Base-by-base conservation (phyloP, 176 grass and related monocot genomes). In the Aegilops speltoides region DNA sequence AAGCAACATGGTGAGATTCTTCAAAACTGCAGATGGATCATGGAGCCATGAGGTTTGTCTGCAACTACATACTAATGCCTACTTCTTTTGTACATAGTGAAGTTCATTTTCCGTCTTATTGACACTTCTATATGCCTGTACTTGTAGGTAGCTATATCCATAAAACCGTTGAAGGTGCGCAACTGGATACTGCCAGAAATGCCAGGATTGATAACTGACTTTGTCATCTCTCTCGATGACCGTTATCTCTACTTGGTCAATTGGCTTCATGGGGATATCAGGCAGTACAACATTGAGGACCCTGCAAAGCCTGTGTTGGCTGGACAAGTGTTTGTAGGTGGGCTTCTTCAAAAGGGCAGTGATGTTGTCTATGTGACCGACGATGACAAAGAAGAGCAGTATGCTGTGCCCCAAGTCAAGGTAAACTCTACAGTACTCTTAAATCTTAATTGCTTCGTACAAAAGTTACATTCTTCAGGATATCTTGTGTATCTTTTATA, bases 171-270 rank as follows among this genome's bases (percentile, higher is more conserved):
- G 28, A 98, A 96, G 61, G 97, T 94, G 84, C 85, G 65, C 20
- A 98, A 96, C 88, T 96, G 97, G 93, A 94, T 98, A 67, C 75
- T 96, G 3, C 94, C 90, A 59, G 88, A 98, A 98, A 96, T 98
- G 97, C 97, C 94, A 32, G 93, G 94, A 83, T 82, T 98, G 90
- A 96, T 98, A 77, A 99, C 90, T 45, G 97, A 98, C 83, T 98
- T 98, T 3, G 88, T 99, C 48, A 0, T 99, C 68, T 99, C 97
- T 10, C 92, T 99, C 2, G 97, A 99, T 31, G 97, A 98, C 10
- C 90, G 90, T 25, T 98, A 88, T 78, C 87, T 96, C 17, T 98
- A 98, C 85, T 91, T 94, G 79, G 94, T 94, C 40, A 96, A 98
- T 54, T 98, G 97, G 97, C 92, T 98, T 67, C 97, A 98, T 77